Conservation (phyloP, 192 early-diverging fungal species). For the Coemansia guatemalensis region DNA sequence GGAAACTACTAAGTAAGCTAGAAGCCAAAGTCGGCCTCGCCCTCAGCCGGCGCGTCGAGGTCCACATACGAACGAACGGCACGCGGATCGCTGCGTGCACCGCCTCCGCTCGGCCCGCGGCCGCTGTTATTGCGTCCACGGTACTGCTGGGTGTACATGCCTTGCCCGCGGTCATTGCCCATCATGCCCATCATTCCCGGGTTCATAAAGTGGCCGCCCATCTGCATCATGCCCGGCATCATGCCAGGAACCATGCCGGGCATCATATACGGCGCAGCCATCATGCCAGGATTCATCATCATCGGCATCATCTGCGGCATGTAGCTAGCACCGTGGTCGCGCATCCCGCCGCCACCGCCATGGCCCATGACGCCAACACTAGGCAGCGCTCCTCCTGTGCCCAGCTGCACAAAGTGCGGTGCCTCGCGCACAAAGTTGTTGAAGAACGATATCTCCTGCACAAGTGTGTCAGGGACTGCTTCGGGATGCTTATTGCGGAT, state of each 20-base stretch:
- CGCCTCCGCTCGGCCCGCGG: slow-evolving; percentile 11
- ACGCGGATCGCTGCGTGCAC: slow-evolving; percentile 60
- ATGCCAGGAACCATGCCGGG: slow-evolving; percentile 45
- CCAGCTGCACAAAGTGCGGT: slow-evolving; percentile 66
- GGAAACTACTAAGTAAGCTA: slow-evolving; percentile 6
- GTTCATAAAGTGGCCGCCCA: slow-evolving; percentile 51
- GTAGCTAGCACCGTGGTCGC: slow-evolving; percentile 29
- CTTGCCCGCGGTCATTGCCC: slow-evolving; percentile 35
- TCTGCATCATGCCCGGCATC: slow-evolving; percentile 50
- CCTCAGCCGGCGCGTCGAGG: slow-evolving; percentile 82
- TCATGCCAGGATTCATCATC: slow-evolving; percentile 55
- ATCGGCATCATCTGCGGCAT: slow-evolving; percentile 51
- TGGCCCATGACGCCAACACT: slow-evolving; percentile 5
- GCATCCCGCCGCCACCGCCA: slow-evolving; percentile 21
- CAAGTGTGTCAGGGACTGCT: slow-evolving; percentile 55
- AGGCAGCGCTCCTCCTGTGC: slow-evolving; percentile 36
- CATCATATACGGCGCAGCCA: slow-evolving; percentile 47
- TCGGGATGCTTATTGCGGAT: slow-evolving; percentile 87
- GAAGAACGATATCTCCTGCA: slow-evolving; percentile 71
- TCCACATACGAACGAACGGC: slow-evolving; percentile 85
- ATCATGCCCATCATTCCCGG: slow-evolving; percentile 47
- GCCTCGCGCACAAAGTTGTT: slow-evolving; percentile 90
- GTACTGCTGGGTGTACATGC: slow-evolving; percentile 37
- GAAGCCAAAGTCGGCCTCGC: slow-evolving; percentile 63
- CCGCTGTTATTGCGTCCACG: slow-evolving; percentile 21